Evolutionary conservation across 306 rosid genomes (phyloP), one percentile per base, ranked within the genome.

Genomic region (Gillenia trifoliata): DNA sequence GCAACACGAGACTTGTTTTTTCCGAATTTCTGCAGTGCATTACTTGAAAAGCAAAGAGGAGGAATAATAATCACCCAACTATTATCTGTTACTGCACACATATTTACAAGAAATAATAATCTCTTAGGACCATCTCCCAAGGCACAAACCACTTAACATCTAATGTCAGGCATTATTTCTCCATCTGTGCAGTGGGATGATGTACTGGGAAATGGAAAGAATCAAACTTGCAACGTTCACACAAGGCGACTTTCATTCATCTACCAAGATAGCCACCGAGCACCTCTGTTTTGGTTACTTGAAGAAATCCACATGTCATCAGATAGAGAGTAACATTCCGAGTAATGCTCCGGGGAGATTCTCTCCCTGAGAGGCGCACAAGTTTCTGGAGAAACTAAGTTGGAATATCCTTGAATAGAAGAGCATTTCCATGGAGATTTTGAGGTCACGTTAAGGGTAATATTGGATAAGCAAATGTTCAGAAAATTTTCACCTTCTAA

Each of bases 391-490:
- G 20, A 40, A 72, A 91, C 94, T 75, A 43, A 55, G 66, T 87
- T 83, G 4, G 97, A 87, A 76, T 82, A 89, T 57, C 97, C 97
- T 78, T 81, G 73, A 73, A 91, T 62, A 36, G 80, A 25, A 34
- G 97, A 82, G 80, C 97, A 91, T 78, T 87, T 91, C 97, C 97
- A 91, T 52, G 90, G 88, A 82, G 75, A 78, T 25, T 64, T 72
- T 62, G 93, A 84, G 43, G 79, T 80, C 68, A 77, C 86, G 71
- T 87, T 75, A 62, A 89, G 86, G 65, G 33, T 49, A 50, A 91
- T 79, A 85, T 89, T 89, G 79, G 85, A 84, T 64, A 91, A 54
- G 80, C 97, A 91, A 49, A 91, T 77, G 77, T 86, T 45, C 45
- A 69, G 74, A 81, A 91, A 91, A 16, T 47, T 70, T 78, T 89